Percentiles rank a stretch among this genome's conserved stretches.
Evolutionary conservation across 2,329 filamentous ascomycete species (phyloP).

Genomic region (Xylariaceae sp.): DNA sequence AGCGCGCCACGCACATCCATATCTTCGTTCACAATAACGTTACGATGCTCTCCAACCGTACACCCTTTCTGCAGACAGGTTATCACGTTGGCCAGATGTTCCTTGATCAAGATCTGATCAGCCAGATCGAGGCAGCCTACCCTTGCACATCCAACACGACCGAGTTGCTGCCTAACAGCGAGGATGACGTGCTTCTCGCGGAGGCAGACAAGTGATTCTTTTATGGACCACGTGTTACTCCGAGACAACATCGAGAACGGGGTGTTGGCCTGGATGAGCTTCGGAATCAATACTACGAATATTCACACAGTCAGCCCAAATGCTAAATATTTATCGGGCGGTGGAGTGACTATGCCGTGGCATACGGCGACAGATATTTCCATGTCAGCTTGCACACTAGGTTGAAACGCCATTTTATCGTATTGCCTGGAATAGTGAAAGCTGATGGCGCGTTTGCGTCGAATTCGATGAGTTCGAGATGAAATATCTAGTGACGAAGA

Average conservation of each 20-base stretch:
- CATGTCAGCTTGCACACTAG: too few species aligned
- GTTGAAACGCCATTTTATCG: too few species aligned
- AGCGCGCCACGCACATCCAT: slow-evolving; percentile 47
- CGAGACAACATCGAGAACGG: slow-evolving; percentile 50
- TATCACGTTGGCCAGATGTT: slow-evolving; percentile 63
- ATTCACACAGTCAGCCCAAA: slow-evolving; percentile 24
- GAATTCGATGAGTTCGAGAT: too few species aligned
- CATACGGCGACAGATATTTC: too few species aligned
- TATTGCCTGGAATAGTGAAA: too few species aligned
- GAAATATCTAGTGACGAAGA: too few species aligned
- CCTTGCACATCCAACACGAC: slow-evolving; percentile 48
- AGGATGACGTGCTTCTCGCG: slow-evolving; percentile 28
- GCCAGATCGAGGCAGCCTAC: slow-evolving; percentile 42
- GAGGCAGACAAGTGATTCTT: slow-evolving; percentile 20
- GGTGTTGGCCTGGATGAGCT: slow-evolving; percentile 51
- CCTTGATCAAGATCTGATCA: slow-evolving; percentile 58
- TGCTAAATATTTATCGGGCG: too few species aligned
- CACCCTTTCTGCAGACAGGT: slow-evolving; percentile 43
- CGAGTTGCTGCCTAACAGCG: slow-evolving; percentile 35
- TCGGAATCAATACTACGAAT: slow-evolving; percentile 42
- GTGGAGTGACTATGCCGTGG: too few species aligned
- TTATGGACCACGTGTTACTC: slow-evolving; percentile 53
- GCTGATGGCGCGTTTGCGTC: too few species aligned
- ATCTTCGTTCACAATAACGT: slow-evolving; percentile 42
- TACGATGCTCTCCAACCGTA: slow-evolving; percentile 38